Percentiles rank a stretch among this genome's conserved stretches.
phyloP scores from a whole-genome alignment of 192 early-diverging fungal genomes.

The Gamsiella multidivaricata region DNA sequence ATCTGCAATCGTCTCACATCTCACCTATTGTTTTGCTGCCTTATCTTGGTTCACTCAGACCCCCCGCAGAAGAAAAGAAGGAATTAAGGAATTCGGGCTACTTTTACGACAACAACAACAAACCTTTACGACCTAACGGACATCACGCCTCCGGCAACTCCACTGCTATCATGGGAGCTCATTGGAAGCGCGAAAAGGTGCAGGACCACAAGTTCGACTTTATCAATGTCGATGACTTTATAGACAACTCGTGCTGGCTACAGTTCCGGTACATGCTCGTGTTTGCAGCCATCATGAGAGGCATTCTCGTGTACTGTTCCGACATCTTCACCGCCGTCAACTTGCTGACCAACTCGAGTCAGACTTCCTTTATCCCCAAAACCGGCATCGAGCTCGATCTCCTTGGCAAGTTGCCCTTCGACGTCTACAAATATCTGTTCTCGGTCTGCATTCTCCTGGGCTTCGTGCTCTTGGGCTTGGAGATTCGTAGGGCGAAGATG shows the following conservation, averaged over 20 bases:
- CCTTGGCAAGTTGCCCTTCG: conserved; percentile 48
- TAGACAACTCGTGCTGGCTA: conserved; percentile 52
- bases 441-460: conserved; percentile 74
- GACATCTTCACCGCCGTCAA: conserved; percentile 82
- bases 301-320: conserved; percentile 81
- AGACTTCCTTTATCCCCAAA: conserved; percentile 11
- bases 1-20: too few species aligned
- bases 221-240: conserved; percentile 84
- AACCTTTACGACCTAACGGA: too few species aligned
- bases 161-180: conserved; percentile 56
- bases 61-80: too few species aligned
- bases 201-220: conserved; percentile 91
- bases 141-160: neutral
- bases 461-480: conserved; percentile 74
- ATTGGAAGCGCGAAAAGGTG: conserved; percentile 84
- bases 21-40: too few species aligned
- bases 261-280: conserved; percentile 66
- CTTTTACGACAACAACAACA: too few species aligned
- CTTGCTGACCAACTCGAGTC: conserved; percentile 58
- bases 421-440: conserved; percentile 64
- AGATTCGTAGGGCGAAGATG: conserved; percentile 72
- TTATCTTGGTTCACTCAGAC: too few species aligned
- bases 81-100: too few species aligned
- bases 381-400: conserved; percentile 1
- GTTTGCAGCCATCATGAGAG: conserved; percentile 74